Conservation (phyloP, 2,329 filamentous ascomycete species). For the Pseudogymnoascus sp. region DNA sequence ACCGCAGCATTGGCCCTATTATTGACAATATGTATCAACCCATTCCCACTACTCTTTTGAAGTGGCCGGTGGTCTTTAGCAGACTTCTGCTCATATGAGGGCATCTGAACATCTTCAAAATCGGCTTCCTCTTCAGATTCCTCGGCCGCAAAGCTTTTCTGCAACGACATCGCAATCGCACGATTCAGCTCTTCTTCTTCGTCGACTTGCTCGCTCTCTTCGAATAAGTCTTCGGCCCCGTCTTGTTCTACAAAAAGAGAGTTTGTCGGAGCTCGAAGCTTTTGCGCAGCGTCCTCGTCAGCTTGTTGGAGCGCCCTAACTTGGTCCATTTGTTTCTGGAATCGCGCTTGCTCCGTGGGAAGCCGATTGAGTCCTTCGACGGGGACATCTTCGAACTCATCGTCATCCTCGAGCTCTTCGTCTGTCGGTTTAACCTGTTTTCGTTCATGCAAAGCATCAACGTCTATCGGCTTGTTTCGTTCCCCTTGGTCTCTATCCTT, state of each 20-base stretch:
- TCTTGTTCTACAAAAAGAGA: slow-evolving; percentile 26
- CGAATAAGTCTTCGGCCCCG: slow-evolving; percentile 16
- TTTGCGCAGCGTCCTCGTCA: slow-evolving; percentile 10
- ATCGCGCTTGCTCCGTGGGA: slow-evolving; percentile 22
- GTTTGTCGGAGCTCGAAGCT: slow-evolving; percentile 17
- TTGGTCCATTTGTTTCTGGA: background rate
- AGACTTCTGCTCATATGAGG: slow-evolving; percentile 52
- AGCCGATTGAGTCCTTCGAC: slow-evolving; percentile 32
- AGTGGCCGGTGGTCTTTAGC: slow-evolving; percentile 48
- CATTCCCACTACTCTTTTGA: slow-evolving; percentile 45
- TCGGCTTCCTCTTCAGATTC: slow-evolving; percentile 34
- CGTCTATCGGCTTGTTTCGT: slow-evolving; percentile 82
- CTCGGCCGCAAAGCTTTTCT: slow-evolving; percentile 48
- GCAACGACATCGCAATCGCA: slow-evolving; percentile 80
- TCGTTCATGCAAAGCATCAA: slow-evolving; percentile 56
- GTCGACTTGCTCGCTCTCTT: slow-evolving; percentile 49
- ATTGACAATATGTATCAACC: slow-evolving; percentile 70
- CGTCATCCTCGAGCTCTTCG: slow-evolving; percentile 60
- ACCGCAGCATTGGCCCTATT: slow-evolving; percentile 61
- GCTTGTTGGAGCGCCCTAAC: background rate
- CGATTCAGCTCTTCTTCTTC: slow-evolving; percentile 71
- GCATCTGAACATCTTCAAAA: slow-evolving; percentile 47
- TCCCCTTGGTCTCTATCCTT: slow-evolving; percentile 74
- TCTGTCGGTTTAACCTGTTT: slow-evolving; percentile 50
- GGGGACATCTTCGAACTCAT: slow-evolving; percentile 39